Evolutionary conservation across 768 basidiomycete species (phyloP).

Genomic region (Hemileccinum rubropunctum): DNA sequence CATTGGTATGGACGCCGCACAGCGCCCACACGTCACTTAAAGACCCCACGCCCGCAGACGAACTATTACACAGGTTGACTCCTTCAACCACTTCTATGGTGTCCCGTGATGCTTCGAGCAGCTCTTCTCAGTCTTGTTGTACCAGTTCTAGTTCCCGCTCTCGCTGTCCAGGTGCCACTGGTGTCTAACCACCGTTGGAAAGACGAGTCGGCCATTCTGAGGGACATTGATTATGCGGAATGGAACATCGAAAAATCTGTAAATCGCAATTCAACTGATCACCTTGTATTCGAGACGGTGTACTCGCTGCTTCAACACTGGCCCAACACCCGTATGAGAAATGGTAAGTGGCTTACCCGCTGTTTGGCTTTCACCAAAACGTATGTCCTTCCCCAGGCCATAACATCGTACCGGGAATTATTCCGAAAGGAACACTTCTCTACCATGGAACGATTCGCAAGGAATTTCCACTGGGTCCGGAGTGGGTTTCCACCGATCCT

Average conservation of each 20-base stretch:
- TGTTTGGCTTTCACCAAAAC: not conserved
- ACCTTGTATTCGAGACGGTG: slow-evolving; percentile 25
- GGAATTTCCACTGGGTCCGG: slow-evolving; percentile 26
- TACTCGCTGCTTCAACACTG: slow-evolving; percentile 39
- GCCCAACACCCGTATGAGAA: slow-evolving; percentile 46
- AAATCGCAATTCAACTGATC: slow-evolving; percentile 12
- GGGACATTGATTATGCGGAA: not conserved
- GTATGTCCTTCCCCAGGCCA: slow-evolving; percentile 17
- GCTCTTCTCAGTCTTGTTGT: too few species aligned
- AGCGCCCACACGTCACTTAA: too few species aligned
- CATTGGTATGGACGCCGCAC: too few species aligned
- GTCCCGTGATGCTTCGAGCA: too few species aligned
- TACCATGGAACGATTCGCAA: slow-evolving; percentile 29
- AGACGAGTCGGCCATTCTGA: too few species aligned
- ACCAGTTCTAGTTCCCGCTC: too few species aligned
- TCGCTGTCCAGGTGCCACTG: too few species aligned
- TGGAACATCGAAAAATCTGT: too few species aligned
- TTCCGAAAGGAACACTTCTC: slow-evolving; percentile 36
- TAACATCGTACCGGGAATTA: slow-evolving; percentile 29
- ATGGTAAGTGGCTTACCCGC: slow-evolving; percentile 27
- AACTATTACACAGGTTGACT: too few species aligned
- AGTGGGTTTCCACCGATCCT: slow-evolving; percentile 36
- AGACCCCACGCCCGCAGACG: too few species aligned
- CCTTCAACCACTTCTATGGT: too few species aligned
- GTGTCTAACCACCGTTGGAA: too few species aligned